phyloP scores from a whole-genome alignment of 345 rosid species.

The Trapa bicornis region DNA sequence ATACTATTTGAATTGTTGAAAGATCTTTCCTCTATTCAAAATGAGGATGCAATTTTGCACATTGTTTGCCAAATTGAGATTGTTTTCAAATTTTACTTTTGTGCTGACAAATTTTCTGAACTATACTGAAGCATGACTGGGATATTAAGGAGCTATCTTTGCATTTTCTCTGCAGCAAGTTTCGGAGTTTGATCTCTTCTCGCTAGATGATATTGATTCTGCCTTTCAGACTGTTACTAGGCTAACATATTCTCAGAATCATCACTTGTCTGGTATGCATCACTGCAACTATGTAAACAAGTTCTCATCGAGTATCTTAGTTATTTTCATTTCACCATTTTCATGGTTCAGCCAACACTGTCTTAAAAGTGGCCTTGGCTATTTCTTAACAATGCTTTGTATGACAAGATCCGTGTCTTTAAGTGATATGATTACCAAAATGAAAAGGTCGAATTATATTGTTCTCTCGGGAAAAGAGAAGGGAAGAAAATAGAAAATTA shows the following conservation, averaged over 20 bases:
- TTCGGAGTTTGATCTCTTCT: constrained; percentile 83
- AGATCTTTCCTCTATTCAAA: not conserved
- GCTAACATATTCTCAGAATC: constrained; percentile 82
- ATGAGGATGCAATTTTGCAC: not conserved
- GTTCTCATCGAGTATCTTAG: not conserved
- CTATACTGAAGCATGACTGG: not conserved
- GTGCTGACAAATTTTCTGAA: not conserved
- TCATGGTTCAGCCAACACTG: not conserved
- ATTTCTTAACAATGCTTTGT: not conserved
- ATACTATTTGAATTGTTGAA: not conserved
- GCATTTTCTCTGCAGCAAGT: constrained; percentile 53
- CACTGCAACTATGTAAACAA: not conserved
- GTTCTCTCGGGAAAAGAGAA: not conserved
- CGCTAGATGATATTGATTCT: constrained; percentile 80
- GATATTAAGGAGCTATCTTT: not conserved
- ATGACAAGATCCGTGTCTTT: not conserved
- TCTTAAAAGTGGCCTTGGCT: not conserved
- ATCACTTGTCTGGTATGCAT: constrained; percentile 65
- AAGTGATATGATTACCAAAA: not conserved
- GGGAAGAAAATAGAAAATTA: not conserved
- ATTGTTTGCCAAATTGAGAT: not conserved
- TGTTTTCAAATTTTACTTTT: not conserved
- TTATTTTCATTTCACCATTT: not conserved
- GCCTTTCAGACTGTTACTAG: constrained; percentile 81
- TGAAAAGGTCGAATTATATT: not conserved